Conservation (phyloP, 2,329 filamentous ascomycete genomes). For the Chaetomium sp. region DNA sequence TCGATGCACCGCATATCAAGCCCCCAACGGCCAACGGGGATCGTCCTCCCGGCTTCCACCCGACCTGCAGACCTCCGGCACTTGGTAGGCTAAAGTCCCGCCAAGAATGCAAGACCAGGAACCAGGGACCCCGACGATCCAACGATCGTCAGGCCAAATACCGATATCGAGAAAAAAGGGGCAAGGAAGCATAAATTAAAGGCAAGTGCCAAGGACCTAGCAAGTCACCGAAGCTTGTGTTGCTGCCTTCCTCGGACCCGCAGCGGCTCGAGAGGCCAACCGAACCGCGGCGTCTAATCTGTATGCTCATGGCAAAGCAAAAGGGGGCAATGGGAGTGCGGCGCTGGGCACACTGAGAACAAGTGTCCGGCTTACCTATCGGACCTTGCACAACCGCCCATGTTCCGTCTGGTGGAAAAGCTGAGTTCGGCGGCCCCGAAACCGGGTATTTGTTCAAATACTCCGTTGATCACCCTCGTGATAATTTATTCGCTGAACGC, state of each 20-base stretch:
- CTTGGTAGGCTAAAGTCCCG: conserved; percentile 5
- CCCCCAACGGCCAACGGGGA: neutral
- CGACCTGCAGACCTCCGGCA: neutral
- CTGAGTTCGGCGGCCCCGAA: neutral
- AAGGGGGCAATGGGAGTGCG: neutral
- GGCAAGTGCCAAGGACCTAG: neutral
- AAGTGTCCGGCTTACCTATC: neutral
- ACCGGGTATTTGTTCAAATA: neutral
- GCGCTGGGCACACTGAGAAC: neutral
- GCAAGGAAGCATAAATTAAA: neutral
- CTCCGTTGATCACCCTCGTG: neutral
- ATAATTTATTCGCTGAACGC: conserved; percentile 3
- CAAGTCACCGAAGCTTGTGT: neutral
- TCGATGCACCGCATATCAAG: neutral
- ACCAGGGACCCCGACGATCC: neutral
- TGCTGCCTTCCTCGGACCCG: neutral
- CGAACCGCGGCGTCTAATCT: neutral
- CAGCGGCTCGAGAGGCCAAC: neutral
- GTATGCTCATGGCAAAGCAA: neutral
- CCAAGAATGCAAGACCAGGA: neutral
- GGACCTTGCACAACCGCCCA: neutral
- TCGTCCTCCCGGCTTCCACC: neutral
- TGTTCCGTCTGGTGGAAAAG: neutral
- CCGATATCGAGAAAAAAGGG: neutral
- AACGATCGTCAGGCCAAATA: conserved; percentile 10